Conservation (phyloP, 345 rosid species). For the Crucihimalaya himalaica region DNA sequence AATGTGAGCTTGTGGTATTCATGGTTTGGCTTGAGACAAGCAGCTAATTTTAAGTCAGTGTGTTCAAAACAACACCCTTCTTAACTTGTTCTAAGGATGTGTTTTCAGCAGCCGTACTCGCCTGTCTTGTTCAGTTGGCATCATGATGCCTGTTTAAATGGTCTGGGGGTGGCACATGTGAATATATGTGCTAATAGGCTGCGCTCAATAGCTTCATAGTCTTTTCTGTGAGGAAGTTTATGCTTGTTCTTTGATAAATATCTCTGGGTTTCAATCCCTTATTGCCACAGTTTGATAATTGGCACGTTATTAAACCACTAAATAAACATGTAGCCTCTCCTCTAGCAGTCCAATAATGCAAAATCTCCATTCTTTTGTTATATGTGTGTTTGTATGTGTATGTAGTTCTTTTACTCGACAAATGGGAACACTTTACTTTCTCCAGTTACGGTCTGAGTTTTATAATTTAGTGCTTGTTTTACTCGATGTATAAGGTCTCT, state of each 20-base stretch:
- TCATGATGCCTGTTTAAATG: constrained; percentile 3
- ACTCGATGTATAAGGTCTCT: neutral
- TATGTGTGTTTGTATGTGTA: neutral
- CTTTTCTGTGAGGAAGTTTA: constrained; percentile 15
- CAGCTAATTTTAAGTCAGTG: constrained; percentile 10
- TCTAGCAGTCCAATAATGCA: neutral
- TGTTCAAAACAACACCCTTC: constrained; percentile 13
- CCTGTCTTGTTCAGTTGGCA: constrained; percentile 12
- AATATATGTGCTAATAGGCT: constrained; percentile 1
- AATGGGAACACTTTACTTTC: neutral
- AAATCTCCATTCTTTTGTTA: neutral
- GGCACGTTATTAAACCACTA: constrained; percentile 1
- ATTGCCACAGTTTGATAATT: neutral
- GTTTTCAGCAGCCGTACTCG: constrained; percentile 1
- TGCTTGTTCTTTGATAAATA: constrained; percentile 20
- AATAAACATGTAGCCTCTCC: neutral
- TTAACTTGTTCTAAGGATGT: neutral
- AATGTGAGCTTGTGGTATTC: constrained; percentile 5
- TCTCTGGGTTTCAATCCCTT: constrained; percentile 1
- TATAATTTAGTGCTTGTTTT: constrained; percentile 6
- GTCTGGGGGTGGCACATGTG: constrained; percentile 3
- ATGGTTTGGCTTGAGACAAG: constrained; percentile 12
- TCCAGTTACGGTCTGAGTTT: neutral
- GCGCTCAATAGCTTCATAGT: neutral
- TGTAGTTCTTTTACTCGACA: neutral